A percentile compares a stretch with the other conserved stretches of the same genome.
phyloP scores from a whole-genome alignment of 352 stramenopile genomes.

The Phytophthora hibernalis region DNA sequence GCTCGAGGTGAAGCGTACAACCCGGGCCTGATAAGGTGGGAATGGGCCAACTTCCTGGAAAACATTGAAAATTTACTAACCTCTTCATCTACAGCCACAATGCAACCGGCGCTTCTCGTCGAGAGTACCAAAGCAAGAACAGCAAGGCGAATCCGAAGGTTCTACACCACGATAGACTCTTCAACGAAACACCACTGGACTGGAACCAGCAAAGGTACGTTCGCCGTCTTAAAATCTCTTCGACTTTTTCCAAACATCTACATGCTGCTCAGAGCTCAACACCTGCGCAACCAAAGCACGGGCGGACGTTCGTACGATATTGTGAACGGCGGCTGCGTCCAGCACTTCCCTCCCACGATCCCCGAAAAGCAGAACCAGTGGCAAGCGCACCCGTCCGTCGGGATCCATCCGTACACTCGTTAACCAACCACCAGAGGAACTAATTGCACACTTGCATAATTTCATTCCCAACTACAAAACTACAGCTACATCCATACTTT shows the following conservation, averaged over 20 bases:
- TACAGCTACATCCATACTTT: constrained; percentile 35
- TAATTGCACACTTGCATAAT: constrained; percentile 16
- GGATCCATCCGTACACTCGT: constrained; percentile 66
- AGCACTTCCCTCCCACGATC: constrained; percentile 69
- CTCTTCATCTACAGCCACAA: constrained; percentile 39
- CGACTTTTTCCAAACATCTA: background rate
- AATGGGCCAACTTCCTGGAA: background rate
- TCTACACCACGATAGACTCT: constrained; percentile 66
- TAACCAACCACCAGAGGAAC: constrained; percentile 22
- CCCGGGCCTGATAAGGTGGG: constrained; percentile 54
- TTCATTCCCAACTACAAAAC: constrained; percentile 28
- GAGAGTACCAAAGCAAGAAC: constrained; percentile 69
- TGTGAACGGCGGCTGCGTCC: constrained; percentile 63
- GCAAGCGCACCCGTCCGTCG: constrained; percentile 74
- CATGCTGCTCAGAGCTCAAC: constrained; percentile 53
- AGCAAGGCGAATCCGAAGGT: constrained; percentile 49
- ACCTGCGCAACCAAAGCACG: constrained; percentile 76
- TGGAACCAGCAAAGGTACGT: constrained; percentile 61
- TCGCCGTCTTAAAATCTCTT: background rate
- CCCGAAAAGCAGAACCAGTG: constrained; percentile 68
- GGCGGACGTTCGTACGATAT: constrained; percentile 71
- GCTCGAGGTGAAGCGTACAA: constrained; percentile 57
- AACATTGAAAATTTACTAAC: background rate
- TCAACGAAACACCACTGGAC: constrained; percentile 69
- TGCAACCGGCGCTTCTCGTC: constrained; percentile 36